phyloP scores from a whole-genome alignment of 2,329 filamentous ascomycete species.

The Fusarium devonianum region DNA sequence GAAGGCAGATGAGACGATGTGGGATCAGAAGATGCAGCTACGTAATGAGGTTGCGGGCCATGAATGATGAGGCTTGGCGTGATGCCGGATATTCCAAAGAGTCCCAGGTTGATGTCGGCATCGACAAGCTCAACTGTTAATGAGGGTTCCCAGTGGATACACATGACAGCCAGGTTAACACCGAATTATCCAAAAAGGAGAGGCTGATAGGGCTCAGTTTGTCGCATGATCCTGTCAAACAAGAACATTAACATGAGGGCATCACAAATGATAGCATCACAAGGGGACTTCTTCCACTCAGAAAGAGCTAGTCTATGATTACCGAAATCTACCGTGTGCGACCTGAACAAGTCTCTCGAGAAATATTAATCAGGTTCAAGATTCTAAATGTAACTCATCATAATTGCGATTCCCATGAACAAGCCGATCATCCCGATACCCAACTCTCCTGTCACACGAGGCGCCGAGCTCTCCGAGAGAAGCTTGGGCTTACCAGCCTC shows the following conservation, averaged over 20 bases:
- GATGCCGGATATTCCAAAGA: slow-evolving; percentile 20
- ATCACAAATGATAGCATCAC: too few relatives aligned
- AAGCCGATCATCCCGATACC: neutral
- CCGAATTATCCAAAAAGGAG: too few relatives aligned
- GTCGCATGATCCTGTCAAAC: too few relatives aligned
- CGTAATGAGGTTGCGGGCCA: neutral
- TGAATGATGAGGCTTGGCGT: slow-evolving; percentile 16
- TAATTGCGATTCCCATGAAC: slow-evolving; percentile 6
- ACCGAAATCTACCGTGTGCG: too few relatives aligned
- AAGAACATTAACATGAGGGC: too few relatives aligned
- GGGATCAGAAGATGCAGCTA: slow-evolving; percentile 6
- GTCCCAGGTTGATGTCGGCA: too few relatives aligned
- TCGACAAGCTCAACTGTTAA: too few relatives aligned
- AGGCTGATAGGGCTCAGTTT: too few relatives aligned
- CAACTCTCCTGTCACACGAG: slow-evolving; percentile 3
- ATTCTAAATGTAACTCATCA: slow-evolving; percentile 2
- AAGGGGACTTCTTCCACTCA: too few relatives aligned
- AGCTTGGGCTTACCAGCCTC: slow-evolving; percentile 36
- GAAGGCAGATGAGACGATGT: slow-evolving; percentile 16
- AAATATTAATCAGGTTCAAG: neutral
- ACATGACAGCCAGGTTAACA: too few relatives aligned
- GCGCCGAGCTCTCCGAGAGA: slow-evolving; percentile 39
- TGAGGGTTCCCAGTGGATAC: too few relatives aligned
- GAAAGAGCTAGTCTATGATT: too few relatives aligned
- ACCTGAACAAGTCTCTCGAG: neutral